phyloP scores from a whole-genome alignment of 1,284 basidiomycete species.

The Tetrapyrgos nigripes region DNA sequence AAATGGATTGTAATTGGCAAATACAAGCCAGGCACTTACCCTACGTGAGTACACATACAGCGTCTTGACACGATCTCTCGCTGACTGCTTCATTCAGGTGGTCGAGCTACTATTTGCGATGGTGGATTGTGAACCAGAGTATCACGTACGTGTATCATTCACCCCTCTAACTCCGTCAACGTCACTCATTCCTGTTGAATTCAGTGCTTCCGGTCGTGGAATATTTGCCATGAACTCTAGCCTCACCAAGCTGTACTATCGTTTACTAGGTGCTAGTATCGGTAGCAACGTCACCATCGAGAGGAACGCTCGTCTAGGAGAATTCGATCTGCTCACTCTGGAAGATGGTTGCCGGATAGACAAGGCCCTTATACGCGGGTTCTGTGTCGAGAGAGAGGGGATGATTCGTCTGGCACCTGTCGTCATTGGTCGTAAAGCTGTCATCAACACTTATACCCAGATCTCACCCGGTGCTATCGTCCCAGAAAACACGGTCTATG shows the following conservation, averaged over 20 bases:
- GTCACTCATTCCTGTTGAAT: background rate
- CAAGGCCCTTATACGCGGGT: conserved; percentile 46
- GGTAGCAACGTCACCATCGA: conserved; percentile 47
- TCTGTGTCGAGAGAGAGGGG: conserved; percentile 52
- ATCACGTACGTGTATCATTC: conserved; percentile 33
- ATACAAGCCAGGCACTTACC: conserved; percentile 48
- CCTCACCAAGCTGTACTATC: conserved; percentile 46
- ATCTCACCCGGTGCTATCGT: conserved; percentile 48
- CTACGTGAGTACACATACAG: too few species aligned
- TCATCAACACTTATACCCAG: conserved; percentile 51
- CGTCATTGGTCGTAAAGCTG: conserved; percentile 43
- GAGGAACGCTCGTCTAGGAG: conserved; percentile 42
- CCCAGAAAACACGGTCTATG: conserved; percentile 44
- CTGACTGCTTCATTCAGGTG: too few species aligned
- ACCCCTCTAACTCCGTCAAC: background rate
- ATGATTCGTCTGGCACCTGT: conserved; percentile 47
- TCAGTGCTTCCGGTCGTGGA: conserved; percentile 45
- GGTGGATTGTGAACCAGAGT: conserved; percentile 54
- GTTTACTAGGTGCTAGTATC: conserved; percentile 50
- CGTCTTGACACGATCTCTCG: too few species aligned
- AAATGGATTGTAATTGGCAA: conserved; percentile 53
- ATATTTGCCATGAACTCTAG: conserved; percentile 47
- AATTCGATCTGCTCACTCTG: conserved; percentile 49
- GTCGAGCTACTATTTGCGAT: conserved; percentile 50
- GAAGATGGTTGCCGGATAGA: conserved; percentile 50